phyloP scores from a whole-genome alignment of 2,329 filamentous ascomycete species.

The Colletotrichum coccodes region DNA sequence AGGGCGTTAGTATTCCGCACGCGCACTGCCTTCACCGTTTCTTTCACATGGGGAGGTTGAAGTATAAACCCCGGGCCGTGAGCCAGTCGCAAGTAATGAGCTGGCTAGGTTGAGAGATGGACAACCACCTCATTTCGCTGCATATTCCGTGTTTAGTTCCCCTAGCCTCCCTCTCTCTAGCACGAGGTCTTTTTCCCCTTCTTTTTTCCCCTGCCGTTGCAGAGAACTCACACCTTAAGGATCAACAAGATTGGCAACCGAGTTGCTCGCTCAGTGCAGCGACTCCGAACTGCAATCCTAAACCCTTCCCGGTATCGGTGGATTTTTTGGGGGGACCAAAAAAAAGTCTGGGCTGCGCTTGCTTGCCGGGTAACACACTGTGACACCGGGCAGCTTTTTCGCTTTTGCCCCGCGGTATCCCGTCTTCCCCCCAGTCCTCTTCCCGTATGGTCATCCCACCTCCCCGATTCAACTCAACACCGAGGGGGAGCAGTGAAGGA shows the following conservation, averaged over 20 bases:
- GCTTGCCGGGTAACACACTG: constrained; percentile 11
- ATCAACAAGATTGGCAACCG: not conserved
- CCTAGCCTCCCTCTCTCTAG: not conserved
- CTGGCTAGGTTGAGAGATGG: not conserved
- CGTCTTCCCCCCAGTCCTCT: not conserved
- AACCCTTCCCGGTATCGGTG: constrained; percentile 29
- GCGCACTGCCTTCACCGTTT: constrained; percentile 12
- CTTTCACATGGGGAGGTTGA: constrained; percentile 16
- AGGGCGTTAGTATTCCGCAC: not conserved
- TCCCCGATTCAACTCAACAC: constrained; percentile 29
- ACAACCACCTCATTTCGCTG: not conserved
- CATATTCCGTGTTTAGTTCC: not conserved
- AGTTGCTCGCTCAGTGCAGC: not conserved
- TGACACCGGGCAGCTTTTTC: constrained; percentile 13
- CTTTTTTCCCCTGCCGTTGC: not conserved
- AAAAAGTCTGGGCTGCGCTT: not conserved
- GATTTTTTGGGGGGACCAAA: constrained; percentile 13
- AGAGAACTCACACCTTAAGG: not conserved
- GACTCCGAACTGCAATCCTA: not conserved
- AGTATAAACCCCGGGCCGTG: not conserved
- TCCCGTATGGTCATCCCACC: constrained; percentile 23
- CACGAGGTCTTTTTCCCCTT: not conserved
- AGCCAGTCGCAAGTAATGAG: not conserved
- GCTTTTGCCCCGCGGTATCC: constrained; percentile 27
- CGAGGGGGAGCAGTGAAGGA: constrained; percentile 33